Evolutionary conservation across 805 yeast species (phyloP), one percentile per base, ranked within the genome.

Genomic region (Saccharomycopsis fibuligera): DNA sequence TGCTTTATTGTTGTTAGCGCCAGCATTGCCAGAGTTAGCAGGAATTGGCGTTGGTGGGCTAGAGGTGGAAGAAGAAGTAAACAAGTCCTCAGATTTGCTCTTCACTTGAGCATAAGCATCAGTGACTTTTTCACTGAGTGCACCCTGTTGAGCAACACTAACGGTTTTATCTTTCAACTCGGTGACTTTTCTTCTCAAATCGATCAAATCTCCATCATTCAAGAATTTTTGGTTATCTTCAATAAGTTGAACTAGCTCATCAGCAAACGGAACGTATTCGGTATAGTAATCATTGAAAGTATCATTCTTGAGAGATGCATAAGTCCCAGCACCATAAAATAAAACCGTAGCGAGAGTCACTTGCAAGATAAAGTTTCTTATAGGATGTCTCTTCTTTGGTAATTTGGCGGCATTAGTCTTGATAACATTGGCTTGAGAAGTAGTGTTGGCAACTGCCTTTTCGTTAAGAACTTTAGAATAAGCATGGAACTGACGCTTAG

Each of bases 181-280:
- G 12, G 58, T 66, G 31, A 69, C 58, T 51, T 68, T 68, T 47
- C 65, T 65, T 58, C 65, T 68, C 45, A 68, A 64, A 27, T 64
- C 66, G 41, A 60, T 56, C 43, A 69, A 54, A 35, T 68, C 62
- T 45, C 58, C 55, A n/a, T 60, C 62, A 35, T 50, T 57, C 19
- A 54, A 51, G 29, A 39, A 39, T 10, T 5, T 6, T 46, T 56
- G 41, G 58, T 56, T 43, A 57, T 51, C 27, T 55, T 81, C 86
- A 45, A 74, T 67, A 6, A 61, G 57, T 46, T 77, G 76, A 27
- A 82, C 72, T 27, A 75, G 64, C 21, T 65, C 63, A 57, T 79
- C 84, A 35, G 80, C 86, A 44, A 74, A 70, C 17, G 93, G 93
- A 40, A 83, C 75, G 50, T 74, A 75, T 55, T 80, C 81, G 21